Percentiles rank a stretch among this genome's conserved stretches.
These are phyloP conservation scores for Brassica rapa DNA, from an alignment of 345 rosid species.

Conservation along the genomic window DNA sequence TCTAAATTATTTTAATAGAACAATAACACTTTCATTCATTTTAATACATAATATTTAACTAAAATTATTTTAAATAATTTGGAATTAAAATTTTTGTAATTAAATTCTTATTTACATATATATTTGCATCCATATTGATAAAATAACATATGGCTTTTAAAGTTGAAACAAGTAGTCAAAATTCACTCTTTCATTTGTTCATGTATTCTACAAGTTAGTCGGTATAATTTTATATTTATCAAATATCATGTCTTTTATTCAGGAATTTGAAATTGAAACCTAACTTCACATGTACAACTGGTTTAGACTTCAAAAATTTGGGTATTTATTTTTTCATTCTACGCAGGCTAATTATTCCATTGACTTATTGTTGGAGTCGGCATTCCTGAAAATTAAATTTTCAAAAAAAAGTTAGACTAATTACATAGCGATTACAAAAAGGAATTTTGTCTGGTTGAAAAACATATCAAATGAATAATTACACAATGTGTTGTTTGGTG, in stretches of 20 bases:
- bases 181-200: neutral
- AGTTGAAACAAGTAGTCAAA: neutral
- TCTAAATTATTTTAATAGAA: neutral
- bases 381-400: neutral
- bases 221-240: neutral
- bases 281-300: neutral
- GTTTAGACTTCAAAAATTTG: neutral
- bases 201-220: neutral
- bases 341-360: neutral
- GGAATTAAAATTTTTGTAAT: neutral
- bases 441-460: conserved; percentile 35
- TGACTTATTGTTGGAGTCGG: conserved; percentile 26
- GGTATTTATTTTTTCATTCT: conserved; percentile 1
- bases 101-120: neutral
- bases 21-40: neutral
- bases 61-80: too few relatives aligned
- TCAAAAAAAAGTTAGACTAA: conserved; percentile 10
- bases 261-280: neutral
- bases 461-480: conserved; percentile 19
- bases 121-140: neutral
- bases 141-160: neutral
- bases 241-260: neutral
- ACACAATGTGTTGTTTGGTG: conserved; percentile 31
- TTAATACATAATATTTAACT: too few relatives aligned
- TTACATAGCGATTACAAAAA: conserved; percentile 24